These are phyloP conservation scores for Henningerozyma blattae DNA, from an alignment of 805 yeast species.

Conservation along the genomic window DNA sequence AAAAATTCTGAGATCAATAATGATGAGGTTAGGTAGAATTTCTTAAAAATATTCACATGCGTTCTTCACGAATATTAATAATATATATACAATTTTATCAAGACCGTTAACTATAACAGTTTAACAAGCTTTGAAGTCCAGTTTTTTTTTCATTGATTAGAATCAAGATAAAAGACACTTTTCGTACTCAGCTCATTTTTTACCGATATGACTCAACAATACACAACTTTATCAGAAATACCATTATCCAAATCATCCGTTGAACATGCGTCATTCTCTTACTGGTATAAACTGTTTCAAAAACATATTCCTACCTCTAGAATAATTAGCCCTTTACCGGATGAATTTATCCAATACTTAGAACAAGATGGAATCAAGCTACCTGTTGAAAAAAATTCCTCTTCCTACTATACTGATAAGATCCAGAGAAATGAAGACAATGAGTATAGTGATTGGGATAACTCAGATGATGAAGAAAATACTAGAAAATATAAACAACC, in stretches of 20 bases:
- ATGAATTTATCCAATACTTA: constrained; percentile 45
- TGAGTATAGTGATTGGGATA: constrained; percentile 70
- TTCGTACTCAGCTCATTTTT: no score
- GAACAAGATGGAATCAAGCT: constrained; percentile 57
- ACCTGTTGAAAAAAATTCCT: constrained; percentile 32
- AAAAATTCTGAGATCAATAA: no score
- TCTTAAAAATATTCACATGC: no score
- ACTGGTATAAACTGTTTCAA: constrained; percentile 47
- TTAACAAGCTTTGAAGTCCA: not conserved
- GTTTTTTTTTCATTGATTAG: no score
- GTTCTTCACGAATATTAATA: no score
- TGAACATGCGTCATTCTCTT: constrained; percentile 40
- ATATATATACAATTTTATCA: no score
- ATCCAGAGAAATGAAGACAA: constrained; percentile 37
- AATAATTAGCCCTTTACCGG: constrained; percentile 47
- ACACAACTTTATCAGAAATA: constrained; percentile 13
- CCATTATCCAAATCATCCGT: constrained; percentile 31
- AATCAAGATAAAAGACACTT: no score
- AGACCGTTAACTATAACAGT: not conserved
- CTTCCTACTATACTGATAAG: constrained; percentile 24
- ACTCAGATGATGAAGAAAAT: constrained; percentile 26
- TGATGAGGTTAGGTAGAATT: no score
- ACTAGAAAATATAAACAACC: not conserved
- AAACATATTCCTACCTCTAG: constrained; percentile 36
- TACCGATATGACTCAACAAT: no score